Percentiles rank a stretch among this genome's conserved stretches.
phyloP scores from a whole-genome alignment of 768 basidiomycete species.

The Naganishia onofrii region DNA sequence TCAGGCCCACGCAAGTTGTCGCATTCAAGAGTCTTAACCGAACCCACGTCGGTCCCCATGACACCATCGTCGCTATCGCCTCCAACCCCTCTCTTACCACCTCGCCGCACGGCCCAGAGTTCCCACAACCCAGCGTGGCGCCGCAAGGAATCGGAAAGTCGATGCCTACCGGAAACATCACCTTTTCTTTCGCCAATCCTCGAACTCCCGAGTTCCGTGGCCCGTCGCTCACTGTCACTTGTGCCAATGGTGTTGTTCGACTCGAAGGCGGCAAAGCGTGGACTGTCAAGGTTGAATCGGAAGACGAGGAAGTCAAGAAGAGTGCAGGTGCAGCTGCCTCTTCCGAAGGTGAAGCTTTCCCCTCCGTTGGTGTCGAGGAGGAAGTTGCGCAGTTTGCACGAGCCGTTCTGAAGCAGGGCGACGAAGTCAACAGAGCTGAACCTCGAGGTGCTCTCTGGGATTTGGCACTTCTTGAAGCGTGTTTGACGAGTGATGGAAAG shows the following conservation, averaged over 20 bases:
- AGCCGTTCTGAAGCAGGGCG: slow-evolving; percentile 55
- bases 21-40: slow-evolving; percentile 68
- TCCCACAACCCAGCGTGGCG: slow-evolving; percentile 30
- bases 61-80: slow-evolving; percentile 61
- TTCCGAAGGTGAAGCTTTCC: slow-evolving; percentile 43
- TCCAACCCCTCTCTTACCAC: slow-evolving; percentile 29
- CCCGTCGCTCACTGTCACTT: slow-evolving; percentile 36
- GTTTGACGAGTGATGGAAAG: slow-evolving; percentile 65
- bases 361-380: slow-evolving; percentile 57
- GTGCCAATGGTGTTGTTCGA: slow-evolving; percentile 40
- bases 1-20: slow-evolving; percentile 56
- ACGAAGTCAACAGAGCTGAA: slow-evolving; percentile 59
- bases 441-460: slow-evolving; percentile 67
- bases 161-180: slow-evolving; percentile 40
- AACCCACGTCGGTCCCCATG: slow-evolving; percentile 70
- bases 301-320: slow-evolving; percentile 34
- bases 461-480: slow-evolving; percentile 75
- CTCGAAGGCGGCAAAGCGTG: slow-evolving; percentile 30
- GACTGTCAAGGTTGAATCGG: slow-evolving; percentile 32
- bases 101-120: slow-evolving; percentile 40
- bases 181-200: slow-evolving; percentile 40
- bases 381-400: slow-evolving; percentile 65
- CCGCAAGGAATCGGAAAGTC: slow-evolving; percentile 39
- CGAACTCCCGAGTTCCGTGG: slow-evolving; percentile 30
- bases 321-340: slow-evolving; percentile 58